These are phyloP conservation scores for Pleurotus tuber-regium DNA, from an alignment of 768 basidiomycete species.

Conservation along the genomic window DNA sequence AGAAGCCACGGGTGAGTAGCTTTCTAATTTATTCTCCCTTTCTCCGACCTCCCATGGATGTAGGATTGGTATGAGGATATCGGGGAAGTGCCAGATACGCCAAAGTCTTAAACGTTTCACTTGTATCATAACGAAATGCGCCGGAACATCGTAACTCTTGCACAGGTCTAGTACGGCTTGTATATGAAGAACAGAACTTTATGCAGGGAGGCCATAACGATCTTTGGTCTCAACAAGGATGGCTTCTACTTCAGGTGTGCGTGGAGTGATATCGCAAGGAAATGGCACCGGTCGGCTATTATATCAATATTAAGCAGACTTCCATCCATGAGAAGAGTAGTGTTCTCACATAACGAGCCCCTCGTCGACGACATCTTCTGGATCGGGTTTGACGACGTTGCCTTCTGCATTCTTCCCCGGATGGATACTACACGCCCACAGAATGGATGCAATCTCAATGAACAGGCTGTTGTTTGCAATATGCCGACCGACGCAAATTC, in stretches of 20 bases:
- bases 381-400: slow-evolving; percentile 10
- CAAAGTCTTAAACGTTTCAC: neutral
- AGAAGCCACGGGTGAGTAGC: slow-evolving; percentile 47
- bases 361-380: neutral
- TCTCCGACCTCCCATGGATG: no score
- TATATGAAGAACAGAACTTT: no score
- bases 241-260: neutral
- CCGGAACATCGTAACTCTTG: no score
- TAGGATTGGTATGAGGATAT: slow-evolving; percentile 64
- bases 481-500: slow-evolving; percentile 33
- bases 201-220: neutral
- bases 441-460: slow-evolving; percentile 30
- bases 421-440: slow-evolving; percentile 33
- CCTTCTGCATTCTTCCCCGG: slow-evolving; percentile 18
- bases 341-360: slow-evolving; percentile 2
- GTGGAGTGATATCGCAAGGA: slow-evolving; percentile 1
- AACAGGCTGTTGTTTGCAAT: slow-evolving; percentile 32
- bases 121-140: neutral
- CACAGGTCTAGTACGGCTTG: no score
- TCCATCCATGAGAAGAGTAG: no score
- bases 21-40: slow-evolving; percentile 9
- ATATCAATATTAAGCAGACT: no score
- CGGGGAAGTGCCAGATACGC: slow-evolving; percentile 42
- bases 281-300: slow-evolving; percentile 8
- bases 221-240: slow-evolving; percentile 4